Evolutionary conservation across 768 basidiomycete species (phyloP).

Genomic region (Pholiota microspora): DNA sequence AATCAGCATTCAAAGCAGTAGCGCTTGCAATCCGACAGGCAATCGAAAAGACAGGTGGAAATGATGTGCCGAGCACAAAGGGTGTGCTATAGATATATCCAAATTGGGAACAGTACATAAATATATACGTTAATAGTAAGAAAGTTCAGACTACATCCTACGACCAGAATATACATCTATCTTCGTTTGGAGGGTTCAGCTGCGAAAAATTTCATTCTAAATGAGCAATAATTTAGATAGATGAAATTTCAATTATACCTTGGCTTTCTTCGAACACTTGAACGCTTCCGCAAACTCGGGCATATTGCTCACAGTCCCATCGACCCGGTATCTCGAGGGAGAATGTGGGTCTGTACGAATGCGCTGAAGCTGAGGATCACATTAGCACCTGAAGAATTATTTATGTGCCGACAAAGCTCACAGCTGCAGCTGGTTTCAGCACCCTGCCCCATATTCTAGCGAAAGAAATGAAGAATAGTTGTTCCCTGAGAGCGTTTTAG

Average conservation of each 20-base stretch:
- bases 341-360: slow-evolving; percentile 90
- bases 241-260: slow-evolving; percentile 45
- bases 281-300: slow-evolving; percentile 89
- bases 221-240: not conserved
- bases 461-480: slow-evolving; percentile 92
- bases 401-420: slow-evolving; percentile 28
- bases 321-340: slow-evolving; percentile 73
- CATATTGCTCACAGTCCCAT: slow-evolving; percentile 85
- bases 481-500: slow-evolving; percentile 63
- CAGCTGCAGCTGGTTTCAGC: slow-evolving; percentile 76
- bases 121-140: slow-evolving; percentile 13
- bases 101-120: slow-evolving; percentile 11
- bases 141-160: slow-evolving; percentile 20
- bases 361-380: slow-evolving; percentile 54
- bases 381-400: not conserved
- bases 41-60: slow-evolving; percentile 84
- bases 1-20: slow-evolving; percentile 97
- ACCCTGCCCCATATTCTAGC: slow-evolving; percentile 85
- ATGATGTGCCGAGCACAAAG: slow-evolving; percentile 95
- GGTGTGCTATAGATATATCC: slow-evolving; percentile 63
- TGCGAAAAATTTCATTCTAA: slow-evolving; percentile 23
- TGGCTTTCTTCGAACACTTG: slow-evolving; percentile 72
- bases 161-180: slow-evolving; percentile 82
- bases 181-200: slow-evolving; percentile 82
- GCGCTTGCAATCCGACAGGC: slow-evolving; percentile 95